Evolutionary conservation across 768 basidiomycete species (phyloP).

Genomic region (Hypholoma sublateritium): DNA sequence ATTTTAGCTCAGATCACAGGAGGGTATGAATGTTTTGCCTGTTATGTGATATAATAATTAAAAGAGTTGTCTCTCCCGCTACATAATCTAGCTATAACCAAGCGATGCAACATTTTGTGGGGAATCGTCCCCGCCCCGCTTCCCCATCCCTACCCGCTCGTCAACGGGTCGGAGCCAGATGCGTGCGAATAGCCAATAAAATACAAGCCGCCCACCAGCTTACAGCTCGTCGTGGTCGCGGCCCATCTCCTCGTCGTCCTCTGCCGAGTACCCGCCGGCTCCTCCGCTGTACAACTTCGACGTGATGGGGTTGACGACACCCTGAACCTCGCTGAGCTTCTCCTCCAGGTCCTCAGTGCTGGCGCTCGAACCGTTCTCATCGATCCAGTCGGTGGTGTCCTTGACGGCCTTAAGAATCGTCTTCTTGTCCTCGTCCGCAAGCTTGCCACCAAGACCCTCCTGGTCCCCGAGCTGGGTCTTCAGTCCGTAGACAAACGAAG

Average conservation of each 20-base stretch:
- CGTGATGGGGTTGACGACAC: slow-evolving; percentile 81
- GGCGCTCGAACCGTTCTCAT: slow-evolving; percentile 75
- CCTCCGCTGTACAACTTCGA: slow-evolving; percentile 69
- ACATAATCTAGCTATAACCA: slow-evolving; percentile 3
- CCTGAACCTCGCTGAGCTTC: slow-evolving; percentile 80
- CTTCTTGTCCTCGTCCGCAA: slow-evolving; percentile 81
- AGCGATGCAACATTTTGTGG: slow-evolving; percentile 8
- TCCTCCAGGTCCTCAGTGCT: slow-evolving; percentile 89
- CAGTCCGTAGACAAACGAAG: slow-evolving; percentile 81
- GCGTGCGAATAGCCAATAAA: slow-evolving; percentile 8
- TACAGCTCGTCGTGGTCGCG: slow-evolving; percentile 51
- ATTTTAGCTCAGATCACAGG: background rate
- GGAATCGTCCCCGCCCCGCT: background rate
- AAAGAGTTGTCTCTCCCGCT: background rate
- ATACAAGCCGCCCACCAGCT: slow-evolving; percentile 11
- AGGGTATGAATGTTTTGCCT: background rate
- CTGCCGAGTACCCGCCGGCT: slow-evolving; percentile 29
- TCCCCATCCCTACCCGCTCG: background rate
- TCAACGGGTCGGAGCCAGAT: slow-evolving; percentile 1
- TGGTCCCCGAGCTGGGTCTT: slow-evolving; percentile 86
- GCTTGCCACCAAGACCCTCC: slow-evolving; percentile 89
- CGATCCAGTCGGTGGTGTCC: slow-evolving; percentile 91
- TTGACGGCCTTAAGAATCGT: slow-evolving; percentile 78
- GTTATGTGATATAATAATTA: background rate
- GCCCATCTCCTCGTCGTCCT: slow-evolving; percentile 40